Percentiles rank a stretch among this genome's conserved stretches.
phyloP scores from a whole-genome alignment of 495 filamentous ascomycete species.

The Daldinia loculata region DNA sequence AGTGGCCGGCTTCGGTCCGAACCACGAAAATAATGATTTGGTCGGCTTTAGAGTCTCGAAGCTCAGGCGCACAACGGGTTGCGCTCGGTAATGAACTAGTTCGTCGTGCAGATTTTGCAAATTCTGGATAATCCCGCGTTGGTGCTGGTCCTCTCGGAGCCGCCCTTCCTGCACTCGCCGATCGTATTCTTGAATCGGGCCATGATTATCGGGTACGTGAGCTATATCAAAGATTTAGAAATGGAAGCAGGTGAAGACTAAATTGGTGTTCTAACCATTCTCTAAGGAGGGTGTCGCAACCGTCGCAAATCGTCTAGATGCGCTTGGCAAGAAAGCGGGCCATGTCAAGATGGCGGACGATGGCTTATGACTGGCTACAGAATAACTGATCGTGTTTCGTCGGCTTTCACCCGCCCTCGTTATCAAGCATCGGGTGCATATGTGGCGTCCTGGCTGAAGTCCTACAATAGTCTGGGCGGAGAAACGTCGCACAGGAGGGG shows the following conservation, averaged over 20 bases:
- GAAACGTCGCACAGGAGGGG: conserved; percentile 31
- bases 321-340: conserved; percentile 36
- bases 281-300: conserved; percentile 45
- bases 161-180: conserved; percentile 73
- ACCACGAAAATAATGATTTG: conserved; percentile 75
- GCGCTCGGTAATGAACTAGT: conserved; percentile 76
- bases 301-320: conserved; percentile 43
- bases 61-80: conserved; percentile 76
- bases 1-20: conserved; percentile 59
- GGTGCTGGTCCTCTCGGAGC: conserved; percentile 87
- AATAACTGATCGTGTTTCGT: conserved; percentile 17
- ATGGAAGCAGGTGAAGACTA: neutral
- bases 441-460: conserved; percentile 28
- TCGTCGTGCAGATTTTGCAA: conserved; percentile 90
- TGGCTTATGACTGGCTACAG: conserved; percentile 15
- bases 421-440: conserved; percentile 35
- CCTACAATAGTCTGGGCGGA: conserved; percentile 25
- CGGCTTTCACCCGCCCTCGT: conserved; percentile 22
- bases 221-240: conserved; percentile 25
- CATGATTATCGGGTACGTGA: conserved; percentile 50
- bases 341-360: conserved; percentile 14
- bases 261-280: conserved; percentile 39
- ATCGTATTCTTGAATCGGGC: conserved; percentile 90
- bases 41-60: conserved; percentile 73
- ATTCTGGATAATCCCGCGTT: conserved; percentile 86